phyloP scores from a whole-genome alignment of 2,329 filamentous ascomycete genomes.

The Cordyceps javanica region DNA sequence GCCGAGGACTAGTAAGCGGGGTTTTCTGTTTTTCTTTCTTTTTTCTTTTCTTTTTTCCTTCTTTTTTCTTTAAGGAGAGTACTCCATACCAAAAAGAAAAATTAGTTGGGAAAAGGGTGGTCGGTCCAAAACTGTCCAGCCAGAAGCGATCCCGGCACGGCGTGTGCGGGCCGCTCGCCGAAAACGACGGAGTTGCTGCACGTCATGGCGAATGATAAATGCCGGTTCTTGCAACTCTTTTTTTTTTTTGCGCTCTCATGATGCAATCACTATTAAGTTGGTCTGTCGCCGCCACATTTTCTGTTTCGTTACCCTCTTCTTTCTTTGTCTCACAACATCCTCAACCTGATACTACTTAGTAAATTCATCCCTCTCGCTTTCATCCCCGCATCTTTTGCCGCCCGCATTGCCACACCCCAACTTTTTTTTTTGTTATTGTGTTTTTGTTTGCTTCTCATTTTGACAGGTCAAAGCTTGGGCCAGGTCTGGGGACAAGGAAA shows the following conservation, averaged over 20 bases:
- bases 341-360: neutral
- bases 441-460: neutral
- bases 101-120: too few species aligned
- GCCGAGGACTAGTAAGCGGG: too few species aligned
- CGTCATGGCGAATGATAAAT: neutral
- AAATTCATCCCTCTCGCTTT: neutral
- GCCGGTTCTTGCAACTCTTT: neutral
- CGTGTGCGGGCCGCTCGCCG: slow-evolving; percentile 10
- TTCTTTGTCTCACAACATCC: too few species aligned
- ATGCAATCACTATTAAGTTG: too few species aligned
- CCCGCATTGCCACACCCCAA: neutral
- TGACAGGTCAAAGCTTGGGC: neutral
- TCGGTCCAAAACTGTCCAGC: neutral
- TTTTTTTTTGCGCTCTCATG: too few species aligned
- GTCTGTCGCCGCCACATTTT: too few species aligned
- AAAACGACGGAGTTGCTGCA: slow-evolving; percentile 4
- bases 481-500: neutral
- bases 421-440: too few species aligned
- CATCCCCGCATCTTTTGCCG: neutral
- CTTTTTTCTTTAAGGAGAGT: too few species aligned
- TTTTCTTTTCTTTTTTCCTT: too few species aligned
- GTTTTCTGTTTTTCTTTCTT: too few species aligned
- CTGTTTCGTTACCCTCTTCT: too few species aligned
- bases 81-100: too few species aligned
- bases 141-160: slow-evolving; percentile 3